A percentile compares a stretch with the other conserved stretches of the same genome.
Conservation (phyloP, 1,284 basidiomycete species). For the Trichosporon sp. region DNA sequence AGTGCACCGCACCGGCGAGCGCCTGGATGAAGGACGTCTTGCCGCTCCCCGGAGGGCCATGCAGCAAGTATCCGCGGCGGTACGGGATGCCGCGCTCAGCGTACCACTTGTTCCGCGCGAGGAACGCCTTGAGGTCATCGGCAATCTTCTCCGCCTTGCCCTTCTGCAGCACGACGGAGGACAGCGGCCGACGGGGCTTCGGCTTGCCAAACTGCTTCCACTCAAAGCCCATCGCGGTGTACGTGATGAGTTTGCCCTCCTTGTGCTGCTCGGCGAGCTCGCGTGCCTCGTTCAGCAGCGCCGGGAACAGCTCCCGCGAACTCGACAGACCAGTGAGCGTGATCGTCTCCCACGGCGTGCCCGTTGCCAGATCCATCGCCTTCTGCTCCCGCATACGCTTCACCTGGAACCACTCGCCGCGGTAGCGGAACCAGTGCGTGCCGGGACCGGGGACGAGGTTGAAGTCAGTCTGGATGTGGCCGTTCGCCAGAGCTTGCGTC, state of each 20-base stretch:
- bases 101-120: conserved; percentile 86
- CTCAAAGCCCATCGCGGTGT: conserved; percentile 93
- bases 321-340: conserved; percentile 86
- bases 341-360: conserved; percentile 95
- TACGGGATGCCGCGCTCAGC: conserved; percentile 97
- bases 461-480: conserved; percentile 78
- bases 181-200: conserved; percentile 74
- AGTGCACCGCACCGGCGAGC: conserved; percentile 81
- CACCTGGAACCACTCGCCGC: conserved; percentile 83
- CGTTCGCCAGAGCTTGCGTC: conserved; percentile 81
- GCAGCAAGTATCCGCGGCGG: conserved; percentile 86
- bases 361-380: conserved; percentile 83
- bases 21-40: conserved; percentile 99
- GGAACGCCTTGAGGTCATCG: conserved; percentile 73
- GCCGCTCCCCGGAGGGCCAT: conserved; percentile 95
- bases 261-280: conserved; percentile 78
- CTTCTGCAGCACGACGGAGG: conserved; percentile 85
- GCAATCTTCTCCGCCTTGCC: conserved; percentile 76
- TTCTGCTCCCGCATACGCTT: conserved; percentile 88
- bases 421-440: conserved; percentile 85
- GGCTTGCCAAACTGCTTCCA: conserved; percentile 96
- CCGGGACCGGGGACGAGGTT: conserved; percentile 93
- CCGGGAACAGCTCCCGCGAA: conserved; percentile 73
- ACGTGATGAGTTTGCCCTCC: conserved; percentile 92
- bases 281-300: conserved; percentile 78